Conservation (phyloP, 495 filamentous ascomycete genomes). For the Podospora australis region DNA sequence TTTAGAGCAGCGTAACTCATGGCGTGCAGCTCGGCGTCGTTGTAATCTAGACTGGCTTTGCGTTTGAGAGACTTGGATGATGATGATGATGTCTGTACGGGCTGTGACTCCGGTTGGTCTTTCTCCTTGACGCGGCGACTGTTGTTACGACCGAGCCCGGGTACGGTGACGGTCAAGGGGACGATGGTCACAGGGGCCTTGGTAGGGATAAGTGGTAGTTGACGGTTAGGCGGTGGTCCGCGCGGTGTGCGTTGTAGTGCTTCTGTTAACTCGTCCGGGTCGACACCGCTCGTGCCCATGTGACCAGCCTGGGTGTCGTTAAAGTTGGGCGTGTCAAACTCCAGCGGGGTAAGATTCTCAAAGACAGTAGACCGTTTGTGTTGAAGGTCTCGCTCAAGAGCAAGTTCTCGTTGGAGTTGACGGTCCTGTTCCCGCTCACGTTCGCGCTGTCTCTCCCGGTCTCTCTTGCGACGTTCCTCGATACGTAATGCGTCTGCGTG, state of each 20-base stretch:
- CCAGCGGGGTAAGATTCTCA: conserved; percentile 20
- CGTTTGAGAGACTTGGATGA: conserved; percentile 28
- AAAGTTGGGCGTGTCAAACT: conserved; percentile 19
- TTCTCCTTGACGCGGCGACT: conserved; percentile 29
- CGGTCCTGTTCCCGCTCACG: conserved; percentile 15
- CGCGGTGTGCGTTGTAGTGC: conserved; percentile 22
- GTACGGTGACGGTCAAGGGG: neutral
- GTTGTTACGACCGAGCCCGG: conserved; percentile 24
- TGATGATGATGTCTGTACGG: neutral
- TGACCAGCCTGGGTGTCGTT: conserved; percentile 28
- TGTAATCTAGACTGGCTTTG: conserved; percentile 44
- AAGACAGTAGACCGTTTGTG: conserved; percentile 29
- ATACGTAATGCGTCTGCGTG: conserved; percentile 20
- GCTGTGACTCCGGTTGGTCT: too few relatives aligned
- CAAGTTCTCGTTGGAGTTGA: conserved; percentile 13
- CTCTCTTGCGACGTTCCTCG: conserved; percentile 24
- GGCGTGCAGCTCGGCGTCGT: conserved; percentile 40
- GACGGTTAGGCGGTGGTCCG: neutral
- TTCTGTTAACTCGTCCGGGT: conserved; percentile 18
- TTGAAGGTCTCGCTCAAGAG: conserved; percentile 20
- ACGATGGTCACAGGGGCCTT: neutral
- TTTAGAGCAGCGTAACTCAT: conserved; percentile 51
- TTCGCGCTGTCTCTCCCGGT: conserved; percentile 18
- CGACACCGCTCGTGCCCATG: conserved; percentile 10
- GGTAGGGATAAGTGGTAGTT: conserved; percentile 2